phyloP scores from a whole-genome alignment of 352 stramenopile genomes.

The Phytopythium chamaehyphon region DNA sequence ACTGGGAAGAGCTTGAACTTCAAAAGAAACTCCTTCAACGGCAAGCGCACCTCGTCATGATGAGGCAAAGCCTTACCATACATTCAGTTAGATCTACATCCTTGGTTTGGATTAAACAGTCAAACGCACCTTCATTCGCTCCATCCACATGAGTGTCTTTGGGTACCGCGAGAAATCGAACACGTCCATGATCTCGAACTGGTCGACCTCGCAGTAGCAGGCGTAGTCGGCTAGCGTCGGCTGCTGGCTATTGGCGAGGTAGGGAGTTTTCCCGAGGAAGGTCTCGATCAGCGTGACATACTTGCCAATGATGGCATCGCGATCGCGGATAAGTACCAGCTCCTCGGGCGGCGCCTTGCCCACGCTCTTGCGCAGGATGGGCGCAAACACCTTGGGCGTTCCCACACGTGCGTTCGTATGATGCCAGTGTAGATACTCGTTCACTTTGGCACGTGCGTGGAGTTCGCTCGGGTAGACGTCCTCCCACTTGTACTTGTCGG shows the following conservation, averaged over 20 bases:
- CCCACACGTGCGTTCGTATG: conserved; percentile 41
- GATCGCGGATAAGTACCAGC: conserved; percentile 14
- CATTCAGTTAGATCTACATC: too few species aligned
- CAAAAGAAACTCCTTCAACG: conserved; percentile 26
- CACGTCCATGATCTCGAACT: conserved; percentile 27
- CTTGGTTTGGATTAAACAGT: background rate
- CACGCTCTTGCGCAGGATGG: conserved; percentile 23
- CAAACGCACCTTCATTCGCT: conserved; percentile 17
- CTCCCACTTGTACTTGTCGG: conserved; percentile 34
- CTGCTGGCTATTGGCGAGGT: conserved; percentile 19
- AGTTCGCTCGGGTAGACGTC: conserved; percentile 43
- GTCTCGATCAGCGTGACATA: conserved; percentile 24
- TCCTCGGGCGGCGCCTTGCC: conserved; percentile 19
- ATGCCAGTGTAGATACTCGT: conserved; percentile 65
- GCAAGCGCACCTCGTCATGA: conserved; percentile 29
- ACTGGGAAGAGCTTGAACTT: conserved; percentile 17
- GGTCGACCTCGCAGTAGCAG: conserved; percentile 40
- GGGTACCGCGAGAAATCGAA: conserved; percentile 26
- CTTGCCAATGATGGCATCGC: conserved; percentile 15
- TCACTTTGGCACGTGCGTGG: conserved; percentile 44
- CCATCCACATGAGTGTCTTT: conserved; percentile 21
- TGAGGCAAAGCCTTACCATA: conserved; percentile 14
- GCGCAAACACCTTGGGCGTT: conserved; percentile 36
- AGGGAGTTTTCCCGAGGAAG: conserved; percentile 19
- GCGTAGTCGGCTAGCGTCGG: conserved; percentile 36